Base-by-base conservation (phyloP, 2,329 filamentous ascomycete genomes). In the Ilyonectria destructans region DNA sequence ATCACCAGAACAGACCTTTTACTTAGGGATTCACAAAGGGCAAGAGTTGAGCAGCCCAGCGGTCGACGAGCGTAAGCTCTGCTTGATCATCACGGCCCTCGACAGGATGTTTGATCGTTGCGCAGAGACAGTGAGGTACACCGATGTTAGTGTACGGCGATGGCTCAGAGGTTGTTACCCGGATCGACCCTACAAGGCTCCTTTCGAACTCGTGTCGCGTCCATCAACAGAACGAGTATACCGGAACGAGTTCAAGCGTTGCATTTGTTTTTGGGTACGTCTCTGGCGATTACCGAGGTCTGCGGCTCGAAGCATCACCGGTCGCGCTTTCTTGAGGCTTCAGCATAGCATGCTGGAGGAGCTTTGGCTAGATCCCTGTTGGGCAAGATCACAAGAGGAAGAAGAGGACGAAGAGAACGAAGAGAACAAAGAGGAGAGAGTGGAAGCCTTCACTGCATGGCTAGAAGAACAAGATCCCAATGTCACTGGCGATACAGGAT, bases 181-280 rank as follows among this genome's bases (percentile, higher is more conserved):
- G 29, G 61, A 64, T 29, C 61, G 46, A 15, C 61, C 62, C 13
- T 64, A 64, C 15, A 58, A 58, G 55, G 55, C 54, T 6, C 46
- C 55, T 9, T 64, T 64, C 17, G 62, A 64, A 52, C 45, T 64
- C 12, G 55, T 64, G 10, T 52, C 46, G 5, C 31, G 19, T 31
- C 10, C 26, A 15, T 8, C 21, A 23, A 58, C 55, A 4, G 61
- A 64, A 21, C 15, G 21, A 23, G 4, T 45, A 9, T 64, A 64
- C 54, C n/a, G 46, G 55, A 64, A 43, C 10, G 58, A 61, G 29
- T 48, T 57, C 33, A 62, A 62, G 29, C 51, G 51, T 17, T 62
- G 49, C 19, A n/a, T 62, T 26, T 48, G 49, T 33, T 62, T 56
- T 56, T 45, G 37, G 49, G 33, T 62, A 6, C 59, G 59, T 43